Evolutionary conservation across 225 moss, liverwort and hornwort species (phyloP).

Genomic region (Pleurozium schreberi): DNA sequence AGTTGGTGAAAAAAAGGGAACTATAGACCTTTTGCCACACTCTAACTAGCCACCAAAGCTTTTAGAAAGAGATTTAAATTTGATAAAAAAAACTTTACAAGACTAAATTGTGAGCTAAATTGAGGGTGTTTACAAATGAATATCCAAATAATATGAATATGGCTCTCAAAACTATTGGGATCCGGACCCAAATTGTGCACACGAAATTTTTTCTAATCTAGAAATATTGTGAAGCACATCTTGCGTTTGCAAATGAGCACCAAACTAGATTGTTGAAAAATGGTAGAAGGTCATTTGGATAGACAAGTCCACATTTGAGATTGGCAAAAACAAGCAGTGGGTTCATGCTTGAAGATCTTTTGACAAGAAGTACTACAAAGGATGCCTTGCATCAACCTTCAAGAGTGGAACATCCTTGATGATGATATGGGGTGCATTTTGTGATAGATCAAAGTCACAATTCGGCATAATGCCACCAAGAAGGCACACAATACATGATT

Average conservation of each 20-base stretch:
- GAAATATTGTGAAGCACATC: accelerated
- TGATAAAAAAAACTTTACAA: neutral
- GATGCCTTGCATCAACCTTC: neutral
- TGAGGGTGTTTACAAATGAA: neutral
- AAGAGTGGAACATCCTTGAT: neutral
- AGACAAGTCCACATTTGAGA: neutral
- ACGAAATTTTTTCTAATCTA: neutral
- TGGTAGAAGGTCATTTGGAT: neutral
- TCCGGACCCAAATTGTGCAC: neutral
- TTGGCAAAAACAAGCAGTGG: accelerated
- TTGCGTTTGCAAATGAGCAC: neutral
- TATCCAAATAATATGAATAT: neutral
- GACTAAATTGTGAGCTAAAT: neutral
- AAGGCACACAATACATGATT: too few relatives aligned
- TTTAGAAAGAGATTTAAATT: neutral
- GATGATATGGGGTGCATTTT: neutral
- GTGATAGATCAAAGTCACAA: neutral
- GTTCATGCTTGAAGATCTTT: neutral
- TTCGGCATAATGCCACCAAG: too few relatives aligned
- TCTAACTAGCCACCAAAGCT: neutral
- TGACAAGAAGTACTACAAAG: accelerated
- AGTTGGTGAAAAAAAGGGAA: neutral
- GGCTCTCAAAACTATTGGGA: neutral
- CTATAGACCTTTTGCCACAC: neutral
- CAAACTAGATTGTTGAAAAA: neutral